These are phyloP conservation scores for Fusarium avenaceum DNA, from an alignment of 2,329 filamentous ascomycete species.

Conservation along the genomic window DNA sequence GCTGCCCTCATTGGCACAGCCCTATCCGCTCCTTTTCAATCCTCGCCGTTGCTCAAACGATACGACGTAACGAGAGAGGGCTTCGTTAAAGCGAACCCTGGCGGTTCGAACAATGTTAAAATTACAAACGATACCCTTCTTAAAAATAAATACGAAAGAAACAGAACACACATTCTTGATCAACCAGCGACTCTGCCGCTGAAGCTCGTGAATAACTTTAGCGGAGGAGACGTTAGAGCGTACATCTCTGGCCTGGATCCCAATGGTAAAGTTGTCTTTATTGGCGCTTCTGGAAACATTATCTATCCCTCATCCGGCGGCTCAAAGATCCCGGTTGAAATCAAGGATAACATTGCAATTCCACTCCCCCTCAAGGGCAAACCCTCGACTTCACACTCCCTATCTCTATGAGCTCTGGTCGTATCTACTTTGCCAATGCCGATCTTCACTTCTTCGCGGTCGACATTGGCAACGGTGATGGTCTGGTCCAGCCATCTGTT, in stretches of 20 bases:
- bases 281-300: constrained; percentile 57
- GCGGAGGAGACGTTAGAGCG: constrained; percentile 55
- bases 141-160: constrained; percentile 53
- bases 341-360: constrained; percentile 60
- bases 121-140: constrained; percentile 57
- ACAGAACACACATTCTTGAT: constrained; percentile 16
- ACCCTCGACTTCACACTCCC: constrained; percentile 58
- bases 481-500: constrained; percentile 64
- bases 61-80: constrained; percentile 32
- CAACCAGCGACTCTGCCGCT: constrained; percentile 44
- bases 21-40: constrained; percentile 35
- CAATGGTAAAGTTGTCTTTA: constrained; percentile 58
- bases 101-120: constrained; percentile 51
- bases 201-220: constrained; percentile 61
- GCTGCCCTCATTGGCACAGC: constrained; percentile 37
- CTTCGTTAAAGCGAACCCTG: constrained; percentile 53
- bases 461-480: constrained; percentile 48
- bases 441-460: constrained; percentile 60
- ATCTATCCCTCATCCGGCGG: constrained; percentile 59
- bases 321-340: constrained; percentile 53
- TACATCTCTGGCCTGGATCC: constrained; percentile 62
- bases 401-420: constrained; percentile 57
- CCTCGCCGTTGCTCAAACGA: constrained; percentile 16
- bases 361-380: constrained; percentile 56
- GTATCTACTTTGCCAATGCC: constrained; percentile 62